Base-by-base conservation (phyloP, 371 early-diverging fungal species). In the Nematocida ironsii region DNA sequence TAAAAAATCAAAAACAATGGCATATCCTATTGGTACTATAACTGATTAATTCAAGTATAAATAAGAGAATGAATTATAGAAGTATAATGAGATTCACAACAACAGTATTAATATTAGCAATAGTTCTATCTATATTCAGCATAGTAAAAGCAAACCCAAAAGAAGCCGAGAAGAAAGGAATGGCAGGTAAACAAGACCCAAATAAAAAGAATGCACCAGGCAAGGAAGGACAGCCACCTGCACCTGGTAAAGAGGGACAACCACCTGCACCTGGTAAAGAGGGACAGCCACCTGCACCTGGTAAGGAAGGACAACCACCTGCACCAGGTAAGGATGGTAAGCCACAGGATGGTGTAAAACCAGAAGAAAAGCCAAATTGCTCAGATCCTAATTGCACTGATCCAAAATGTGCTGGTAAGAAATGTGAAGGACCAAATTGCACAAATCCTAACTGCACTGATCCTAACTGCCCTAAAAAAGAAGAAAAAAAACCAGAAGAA, bases 21-120 rank as follows among this genome's bases (percentile, higher is more conserved):
- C 33, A 2, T 33, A 33, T 0, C 33, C 33, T 33, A 33, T 33
- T 33, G 33, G 33, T 33, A 33, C 33, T 6, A 60, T 13, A 54
- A 5, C 1, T 50, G 47, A 20, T 23, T 11, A 9, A 50, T n/a
- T 48, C 18, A 68, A 52, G 69, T 68, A 68, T 68, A 68, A 68
- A 68, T 68, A 68, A n/a, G 27, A 25, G 27, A 6, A n/a, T 6
- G 13, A 44, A 52, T n/a, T 50, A 16, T 0, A 68, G 50, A 27
- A 50, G 50, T 68, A 68, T 50, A 68, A 68, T 68, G 69, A 68
- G 52, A 68, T 50, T 68, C 52, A 50, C 16, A 50, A 44, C 6
- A 52, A 16, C 25, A 50, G 25, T 50, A 48, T 23, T 68, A 68
- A 16, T 25, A 47, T 13, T 52, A 68, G 27, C 27, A 68, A 47